phyloP scores from a whole-genome alignment of 352 stramenopile genomes.

The Saprolegnia diclina region DNA sequence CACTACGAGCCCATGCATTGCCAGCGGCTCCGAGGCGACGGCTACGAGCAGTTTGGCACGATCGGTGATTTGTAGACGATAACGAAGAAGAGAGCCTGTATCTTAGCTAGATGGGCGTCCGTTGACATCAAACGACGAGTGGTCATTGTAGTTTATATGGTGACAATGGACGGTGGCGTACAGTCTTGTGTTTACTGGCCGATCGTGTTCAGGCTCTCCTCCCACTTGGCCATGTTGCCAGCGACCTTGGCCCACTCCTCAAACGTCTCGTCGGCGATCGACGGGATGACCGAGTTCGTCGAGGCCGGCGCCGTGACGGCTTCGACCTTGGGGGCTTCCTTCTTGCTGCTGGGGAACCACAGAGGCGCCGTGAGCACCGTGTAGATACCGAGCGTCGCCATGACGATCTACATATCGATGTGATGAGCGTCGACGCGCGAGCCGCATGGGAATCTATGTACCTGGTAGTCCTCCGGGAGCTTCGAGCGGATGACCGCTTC shows the following conservation, averaged over 20 bases:
- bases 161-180: conserved; percentile 7
- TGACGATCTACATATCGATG: conserved; percentile 54
- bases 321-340: conserved; percentile 36
- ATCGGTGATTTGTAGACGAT: conserved; percentile 54
- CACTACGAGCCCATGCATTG: conserved; percentile 87
- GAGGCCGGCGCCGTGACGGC: conserved; percentile 38
- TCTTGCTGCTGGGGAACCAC: conserved; percentile 71
- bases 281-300: conserved; percentile 58
- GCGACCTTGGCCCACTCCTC: conserved; percentile 80
- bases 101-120: background rate
- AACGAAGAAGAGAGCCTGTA: conserved; percentile 1
- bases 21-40: conserved; percentile 72
- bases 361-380: conserved; percentile 38
- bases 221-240: conserved; percentile 81
- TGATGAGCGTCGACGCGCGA: background rate
- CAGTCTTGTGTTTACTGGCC: conserved; percentile 52
- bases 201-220: conserved; percentile 82
- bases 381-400: conserved; percentile 78
- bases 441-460: conserved; percentile 30
- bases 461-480: conserved; percentile 81
- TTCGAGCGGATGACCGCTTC: conserved; percentile 82
- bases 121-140: conserved; percentile 6
- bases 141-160: conserved; percentile 22
- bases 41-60: conserved; percentile 73
- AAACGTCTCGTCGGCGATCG: conserved; percentile 81